These are phyloP conservation scores for Pezicula neosporulosa DNA, from an alignment of 2,329 filamentous ascomycete species.

Conservation along the genomic window DNA sequence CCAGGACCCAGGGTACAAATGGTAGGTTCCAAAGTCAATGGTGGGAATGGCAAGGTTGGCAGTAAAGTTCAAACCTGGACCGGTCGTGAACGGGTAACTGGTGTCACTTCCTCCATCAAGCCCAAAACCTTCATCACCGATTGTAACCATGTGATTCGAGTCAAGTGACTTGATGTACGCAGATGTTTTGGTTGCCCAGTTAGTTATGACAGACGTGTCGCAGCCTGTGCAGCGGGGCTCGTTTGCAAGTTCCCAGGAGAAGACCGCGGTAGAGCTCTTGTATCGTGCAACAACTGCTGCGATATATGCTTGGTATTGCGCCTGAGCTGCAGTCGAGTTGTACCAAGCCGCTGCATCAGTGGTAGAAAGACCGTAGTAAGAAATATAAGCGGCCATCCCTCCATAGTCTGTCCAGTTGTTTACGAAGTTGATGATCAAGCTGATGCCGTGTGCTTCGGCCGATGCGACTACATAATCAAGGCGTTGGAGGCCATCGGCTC, in stretches of 20 bases:
- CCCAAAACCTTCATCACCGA: constrained; percentile 61
- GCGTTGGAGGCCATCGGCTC: constrained; percentile 57
- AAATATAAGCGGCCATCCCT: constrained; percentile 56
- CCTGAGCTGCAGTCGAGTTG: constrained; percentile 46
- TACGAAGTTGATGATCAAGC: constrained; percentile 63
- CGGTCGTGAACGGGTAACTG: constrained; percentile 38
- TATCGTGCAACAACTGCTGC: constrained; percentile 57
- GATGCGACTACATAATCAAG: constrained; percentile 61
- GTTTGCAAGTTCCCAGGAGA: constrained; percentile 69
- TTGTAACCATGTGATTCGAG: constrained; percentile 55
- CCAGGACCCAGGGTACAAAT: constrained; percentile 47
- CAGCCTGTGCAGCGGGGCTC: constrained; percentile 65
- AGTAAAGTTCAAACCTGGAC: constrained; percentile 43
- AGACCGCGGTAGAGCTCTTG: constrained; percentile 53
- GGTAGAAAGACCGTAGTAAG: constrained; percentile 47
- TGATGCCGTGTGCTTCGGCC: constrained; percentile 56
- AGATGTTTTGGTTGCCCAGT: constrained; percentile 56
- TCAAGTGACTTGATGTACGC: constrained; percentile 64
- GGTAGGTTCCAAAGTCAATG: constrained; percentile 50
- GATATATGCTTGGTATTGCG: constrained; percentile 58
- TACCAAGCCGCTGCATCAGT: constrained; percentile 47
- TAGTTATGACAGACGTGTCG: constrained; percentile 50
- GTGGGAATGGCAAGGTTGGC: constrained; percentile 41
- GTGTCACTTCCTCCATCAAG: constrained; percentile 30
- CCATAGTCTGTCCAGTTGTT: constrained; percentile 71